Percentiles rank a stretch among this genome's conserved stretches.
Conservation (phyloP, 169 alveolate species). For the Eimeria necatrix region DNA sequence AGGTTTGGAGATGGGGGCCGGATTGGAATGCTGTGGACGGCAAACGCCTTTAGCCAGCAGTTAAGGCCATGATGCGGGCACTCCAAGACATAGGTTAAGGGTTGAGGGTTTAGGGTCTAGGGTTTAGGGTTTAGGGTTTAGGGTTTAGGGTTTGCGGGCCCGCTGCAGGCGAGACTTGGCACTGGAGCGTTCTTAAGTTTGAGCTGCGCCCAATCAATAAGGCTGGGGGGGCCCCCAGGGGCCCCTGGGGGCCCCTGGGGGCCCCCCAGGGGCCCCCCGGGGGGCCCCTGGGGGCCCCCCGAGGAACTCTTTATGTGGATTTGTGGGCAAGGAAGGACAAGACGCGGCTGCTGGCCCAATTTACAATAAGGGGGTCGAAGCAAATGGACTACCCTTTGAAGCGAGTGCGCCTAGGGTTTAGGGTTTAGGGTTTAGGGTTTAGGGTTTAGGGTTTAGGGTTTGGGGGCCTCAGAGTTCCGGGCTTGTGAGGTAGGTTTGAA, state of each 20-base stretch:
- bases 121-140: too few relatives aligned
- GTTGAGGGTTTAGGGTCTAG: too few relatives aligned
- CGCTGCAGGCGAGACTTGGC: conserved; percentile 75
- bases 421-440: neutral
- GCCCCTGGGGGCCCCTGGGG: neutral
- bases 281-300: conserved; percentile 14
- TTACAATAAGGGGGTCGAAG: conserved; percentile 75
- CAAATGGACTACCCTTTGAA: neutral
- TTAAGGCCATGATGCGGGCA: too few relatives aligned
- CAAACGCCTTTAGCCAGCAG: too few relatives aligned
- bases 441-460: too few relatives aligned
- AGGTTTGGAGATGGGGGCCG: too few relatives aligned
- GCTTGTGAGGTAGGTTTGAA: too few relatives aligned
- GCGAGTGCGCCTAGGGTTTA: conserved; percentile 6
- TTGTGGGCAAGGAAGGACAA: conserved; percentile 62
- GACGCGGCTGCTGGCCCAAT: conserved; percentile 77
- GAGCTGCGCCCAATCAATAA: neutral
- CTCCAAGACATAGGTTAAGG: too few relatives aligned
- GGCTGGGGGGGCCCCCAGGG: neutral
- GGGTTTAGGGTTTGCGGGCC: neutral
- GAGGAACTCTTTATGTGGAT: conserved; percentile 76
- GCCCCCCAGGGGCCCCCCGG: too few relatives aligned
- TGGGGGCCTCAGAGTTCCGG: too few relatives aligned
- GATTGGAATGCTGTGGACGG: too few relatives aligned
- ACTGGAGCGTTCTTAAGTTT: conserved; percentile 63